Evolutionary conservation across 352 stramenopile species (phyloP).

Genomic region (Phytopythium chamaehyphon): DNA sequence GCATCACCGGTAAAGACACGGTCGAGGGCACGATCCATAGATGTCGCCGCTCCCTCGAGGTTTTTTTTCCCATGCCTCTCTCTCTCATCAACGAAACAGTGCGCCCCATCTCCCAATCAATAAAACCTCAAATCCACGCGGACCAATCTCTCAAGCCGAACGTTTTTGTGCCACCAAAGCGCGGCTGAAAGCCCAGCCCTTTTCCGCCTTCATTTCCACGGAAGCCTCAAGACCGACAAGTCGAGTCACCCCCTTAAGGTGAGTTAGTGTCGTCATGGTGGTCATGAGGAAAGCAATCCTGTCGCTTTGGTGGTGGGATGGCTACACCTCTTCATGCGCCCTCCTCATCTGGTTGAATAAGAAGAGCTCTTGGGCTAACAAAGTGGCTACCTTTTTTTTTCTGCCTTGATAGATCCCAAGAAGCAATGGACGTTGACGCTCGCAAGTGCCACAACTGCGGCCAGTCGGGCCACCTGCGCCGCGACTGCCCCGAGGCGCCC

Average conservation of each 20-base stretch:
- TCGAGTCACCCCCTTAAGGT: neutral
- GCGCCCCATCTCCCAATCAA: neutral
- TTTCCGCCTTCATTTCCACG: conserved; percentile 40
- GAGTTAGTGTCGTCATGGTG: no score
- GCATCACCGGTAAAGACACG: no score
- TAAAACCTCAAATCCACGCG: conserved; percentile 25
- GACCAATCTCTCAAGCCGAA: conserved; percentile 26
- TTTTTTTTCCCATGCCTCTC: no score
- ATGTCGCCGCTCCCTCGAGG: conserved; percentile 28
- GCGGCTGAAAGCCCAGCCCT: no score
- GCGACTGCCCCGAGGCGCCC: conserved; percentile 65
- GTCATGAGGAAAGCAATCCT: no score
- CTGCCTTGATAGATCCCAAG: no score
- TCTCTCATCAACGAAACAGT: no score
- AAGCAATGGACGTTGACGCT: conserved; percentile 40
- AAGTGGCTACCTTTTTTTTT: neutral
- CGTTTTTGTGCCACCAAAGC: conserved; percentile 7
- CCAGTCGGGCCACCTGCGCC: conserved; percentile 64
- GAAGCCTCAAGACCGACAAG: conserved; percentile 32
- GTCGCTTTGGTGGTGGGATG: no score
- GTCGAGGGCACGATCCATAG: neutral
- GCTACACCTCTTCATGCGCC: no score
- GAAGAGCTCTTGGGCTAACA: conserved; percentile 10
- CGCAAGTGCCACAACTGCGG: conserved; percentile 85
- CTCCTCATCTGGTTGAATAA: neutral